Evolutionary conservation across 2,329 filamentous ascomycete genomes (phyloP).

Genomic region (Aspergillus tamarii): DNA sequence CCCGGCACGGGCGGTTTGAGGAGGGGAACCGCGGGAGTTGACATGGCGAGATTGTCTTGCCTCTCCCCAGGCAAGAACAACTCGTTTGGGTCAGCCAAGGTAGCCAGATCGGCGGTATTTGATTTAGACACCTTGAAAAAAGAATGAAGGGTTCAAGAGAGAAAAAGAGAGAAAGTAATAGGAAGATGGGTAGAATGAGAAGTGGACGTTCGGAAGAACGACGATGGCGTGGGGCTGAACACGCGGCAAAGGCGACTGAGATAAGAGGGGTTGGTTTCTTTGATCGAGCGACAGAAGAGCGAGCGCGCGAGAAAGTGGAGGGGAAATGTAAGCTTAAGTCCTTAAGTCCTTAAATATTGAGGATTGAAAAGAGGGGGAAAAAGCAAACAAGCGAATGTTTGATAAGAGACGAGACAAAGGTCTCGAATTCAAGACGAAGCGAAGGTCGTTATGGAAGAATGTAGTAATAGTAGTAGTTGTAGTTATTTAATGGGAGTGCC

Average conservation of each 20-base stretch:
- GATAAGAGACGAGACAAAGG: not conserved
- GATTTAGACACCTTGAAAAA: constrained; percentile 24
- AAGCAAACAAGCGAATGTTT: constrained; percentile 16
- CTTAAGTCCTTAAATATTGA: not conserved
- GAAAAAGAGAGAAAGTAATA: not conserved
- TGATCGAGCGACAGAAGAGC: not conserved
- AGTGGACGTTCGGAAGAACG: not conserved
- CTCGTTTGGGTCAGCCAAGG: constrained; percentile 44
- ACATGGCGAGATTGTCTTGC: constrained; percentile 61
- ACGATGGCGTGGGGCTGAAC: constrained; percentile 1
- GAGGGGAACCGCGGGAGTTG: constrained; percentile 72
- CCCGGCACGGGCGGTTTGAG: constrained; percentile 82
- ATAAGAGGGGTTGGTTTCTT: not conserved
- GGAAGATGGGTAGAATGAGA: not conserved
- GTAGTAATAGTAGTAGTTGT: not conserved
- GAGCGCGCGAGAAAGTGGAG: not conserved
- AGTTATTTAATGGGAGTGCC: not conserved
- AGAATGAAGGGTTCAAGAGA: constrained; percentile 12
- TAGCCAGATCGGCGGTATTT: constrained; percentile 39
- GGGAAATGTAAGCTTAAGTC: not conserved
- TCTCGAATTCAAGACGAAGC: not conserved
- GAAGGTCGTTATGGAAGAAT: not conserved
- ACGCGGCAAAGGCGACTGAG: constrained; percentile 3
- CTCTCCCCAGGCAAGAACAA: constrained; percentile 45
- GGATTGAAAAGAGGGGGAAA: not conserved